These are phyloP conservation scores for Geosmithia putterillii DNA, from an alignment of 2,329 filamentous ascomycete species.

Conservation along the genomic window DNA sequence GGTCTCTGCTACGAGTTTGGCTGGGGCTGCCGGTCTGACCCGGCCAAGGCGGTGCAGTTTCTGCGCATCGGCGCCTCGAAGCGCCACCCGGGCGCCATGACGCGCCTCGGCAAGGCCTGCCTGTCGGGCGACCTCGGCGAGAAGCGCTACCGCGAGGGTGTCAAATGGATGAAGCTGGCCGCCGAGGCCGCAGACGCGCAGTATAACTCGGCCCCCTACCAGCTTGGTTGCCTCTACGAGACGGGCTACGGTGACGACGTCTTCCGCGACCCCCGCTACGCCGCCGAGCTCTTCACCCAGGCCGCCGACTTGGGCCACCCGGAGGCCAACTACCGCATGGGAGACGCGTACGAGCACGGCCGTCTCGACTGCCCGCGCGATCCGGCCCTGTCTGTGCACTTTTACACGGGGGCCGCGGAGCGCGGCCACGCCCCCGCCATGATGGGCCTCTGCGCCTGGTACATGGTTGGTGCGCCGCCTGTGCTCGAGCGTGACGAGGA, in stretches of 20 bases:
- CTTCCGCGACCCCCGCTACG: constrained; percentile 82
- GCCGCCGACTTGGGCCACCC: constrained; percentile 84
- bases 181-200: constrained; percentile 80
- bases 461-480: constrained; percentile 87
- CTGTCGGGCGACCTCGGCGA: constrained; percentile 79
- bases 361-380: constrained; percentile 78
- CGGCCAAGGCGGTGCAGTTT: constrained; percentile 86
- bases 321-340: constrained; percentile 76
- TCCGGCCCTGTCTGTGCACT: constrained; percentile 88
- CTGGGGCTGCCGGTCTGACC: constrained; percentile 87
- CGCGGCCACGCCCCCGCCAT: constrained; percentile 74
- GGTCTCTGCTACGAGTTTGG: constrained; percentile 96
- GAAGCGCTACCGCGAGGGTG: constrained; percentile 76
- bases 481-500: constrained; percentile 89
- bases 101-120: constrained; percentile 82
- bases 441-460: constrained; percentile 99
- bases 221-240: constrained; percentile 80
- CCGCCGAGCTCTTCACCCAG: constrained; percentile 87
- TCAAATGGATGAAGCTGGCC: constrained; percentile 94
- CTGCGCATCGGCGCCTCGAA: constrained; percentile 84
- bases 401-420: constrained; percentile 89
- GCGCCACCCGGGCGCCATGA: constrained; percentile 90
- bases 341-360: constrained; percentile 95
- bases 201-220: constrained; percentile 88
- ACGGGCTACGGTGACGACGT: constrained; percentile 90